Conservation (phyloP, 1,284 basidiomycete species). For the Mycosarcoma mackinlayi region DNA sequence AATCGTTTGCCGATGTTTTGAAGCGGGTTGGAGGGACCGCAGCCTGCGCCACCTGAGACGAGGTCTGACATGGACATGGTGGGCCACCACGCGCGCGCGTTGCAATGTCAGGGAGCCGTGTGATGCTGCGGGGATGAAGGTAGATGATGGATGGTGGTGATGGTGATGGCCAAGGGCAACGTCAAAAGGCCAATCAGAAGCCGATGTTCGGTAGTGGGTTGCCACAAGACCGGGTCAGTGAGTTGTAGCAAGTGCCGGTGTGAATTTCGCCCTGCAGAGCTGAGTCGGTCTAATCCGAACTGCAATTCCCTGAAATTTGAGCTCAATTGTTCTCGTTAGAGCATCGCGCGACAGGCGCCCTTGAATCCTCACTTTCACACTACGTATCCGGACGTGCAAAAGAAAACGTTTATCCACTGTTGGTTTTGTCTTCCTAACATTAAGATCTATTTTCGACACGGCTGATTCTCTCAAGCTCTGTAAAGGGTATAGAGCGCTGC, state of each 20-base stretch:
- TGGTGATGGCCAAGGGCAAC: background rate
- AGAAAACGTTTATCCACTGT: too few relatives aligned
- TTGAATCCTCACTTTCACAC: conserved; percentile 1
- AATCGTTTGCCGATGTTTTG: conserved; percentile 65
- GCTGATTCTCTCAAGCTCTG: too few relatives aligned
- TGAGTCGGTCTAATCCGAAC: background rate
- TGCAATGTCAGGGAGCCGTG: background rate
- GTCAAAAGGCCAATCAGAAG: background rate
- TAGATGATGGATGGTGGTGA: conserved; percentile 2
- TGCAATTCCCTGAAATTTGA: background rate
- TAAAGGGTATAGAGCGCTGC: too few relatives aligned
- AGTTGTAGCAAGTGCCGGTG: background rate
- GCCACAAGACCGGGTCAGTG: conserved; percentile 25
- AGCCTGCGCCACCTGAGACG: conserved; percentile 62
- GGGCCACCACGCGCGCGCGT: background rate
- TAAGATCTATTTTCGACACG: too few relatives aligned
- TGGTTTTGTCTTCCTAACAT: too few relatives aligned
- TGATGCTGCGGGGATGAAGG: background rate
- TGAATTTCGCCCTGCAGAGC: too few relatives aligned
- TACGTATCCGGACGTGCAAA: background rate
- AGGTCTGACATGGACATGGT: conserved; percentile 64
- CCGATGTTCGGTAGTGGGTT: conserved; percentile 5
- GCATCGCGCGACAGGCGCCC: conserved; percentile 18
- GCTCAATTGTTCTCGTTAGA: background rate
- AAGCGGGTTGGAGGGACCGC: conserved; percentile 66